These are phyloP conservation scores for Fusarium sp. DNA, from an alignment of 2,329 filamentous ascomycete genomes.

Conservation along the genomic window DNA sequence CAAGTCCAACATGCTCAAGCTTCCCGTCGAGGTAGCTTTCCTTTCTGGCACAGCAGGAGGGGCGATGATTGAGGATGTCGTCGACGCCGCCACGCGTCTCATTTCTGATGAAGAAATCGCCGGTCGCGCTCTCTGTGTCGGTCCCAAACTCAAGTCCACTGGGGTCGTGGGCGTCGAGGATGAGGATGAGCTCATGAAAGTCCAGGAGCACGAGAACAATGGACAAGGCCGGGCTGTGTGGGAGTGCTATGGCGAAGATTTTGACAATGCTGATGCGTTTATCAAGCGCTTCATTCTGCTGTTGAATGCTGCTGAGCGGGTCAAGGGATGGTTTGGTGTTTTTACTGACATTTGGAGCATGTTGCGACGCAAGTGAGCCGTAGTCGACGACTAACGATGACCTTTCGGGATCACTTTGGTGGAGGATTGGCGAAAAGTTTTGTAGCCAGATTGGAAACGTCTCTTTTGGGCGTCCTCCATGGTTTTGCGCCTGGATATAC, in stretches of 20 bases:
- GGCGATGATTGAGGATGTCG: constrained; percentile 70
- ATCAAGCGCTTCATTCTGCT: constrained; percentile 66
- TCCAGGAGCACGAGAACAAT: constrained; percentile 55
- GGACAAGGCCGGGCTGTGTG: constrained; percentile 65
- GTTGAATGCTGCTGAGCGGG: constrained; percentile 64
- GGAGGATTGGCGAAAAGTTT: background rate
- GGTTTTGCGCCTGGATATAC: background rate
- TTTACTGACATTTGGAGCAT: constrained; percentile 48
- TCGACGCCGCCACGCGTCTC: constrained; percentile 74
- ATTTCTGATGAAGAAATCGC: constrained; percentile 70
- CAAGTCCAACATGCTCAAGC: constrained; percentile 69
- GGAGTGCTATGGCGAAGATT: constrained; percentile 74
- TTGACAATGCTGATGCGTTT: constrained; percentile 70
- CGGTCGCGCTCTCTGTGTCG: constrained; percentile 71
- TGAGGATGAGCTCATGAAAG: constrained; percentile 46
- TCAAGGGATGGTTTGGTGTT: constrained; percentile 70
- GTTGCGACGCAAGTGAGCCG: constrained; percentile 41
- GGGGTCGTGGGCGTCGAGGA: constrained; percentile 52
- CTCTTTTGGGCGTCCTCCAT: background rate
- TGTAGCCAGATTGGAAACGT: too few species aligned
- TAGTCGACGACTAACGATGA: background rate
- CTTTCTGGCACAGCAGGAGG: constrained; percentile 68
- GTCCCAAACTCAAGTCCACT: constrained; percentile 63
- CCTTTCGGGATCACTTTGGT: background rate
- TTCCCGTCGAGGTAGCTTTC: constrained; percentile 61